Base-by-base conservation (phyloP, 345 rosid genomes). In the Bruguiera sexangula region DNA sequence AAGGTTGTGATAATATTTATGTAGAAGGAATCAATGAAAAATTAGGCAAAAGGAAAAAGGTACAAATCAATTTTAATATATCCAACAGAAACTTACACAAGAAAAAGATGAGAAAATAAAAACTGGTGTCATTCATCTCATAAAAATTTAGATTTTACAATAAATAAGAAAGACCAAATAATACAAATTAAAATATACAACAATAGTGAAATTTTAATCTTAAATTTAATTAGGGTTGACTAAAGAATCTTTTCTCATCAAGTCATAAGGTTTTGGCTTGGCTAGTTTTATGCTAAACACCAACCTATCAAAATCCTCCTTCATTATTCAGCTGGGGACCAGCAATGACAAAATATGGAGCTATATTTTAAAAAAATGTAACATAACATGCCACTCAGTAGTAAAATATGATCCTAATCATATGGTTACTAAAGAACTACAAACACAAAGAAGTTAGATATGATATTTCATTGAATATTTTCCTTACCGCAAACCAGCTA, bases 401-500 rank as follows among this genome's bases (percentile, higher is more conserved):
- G 16, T 39, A 39, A 9, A 15, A 39, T 39, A 39, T 2, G 13
- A 39, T 10, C 48, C 15, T 3, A 39, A 39, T 11, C 16, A 39
- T 39, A 39, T 11, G 16, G 48, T 11, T 43, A 56, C 27, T 55
- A 56, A 56, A 24, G 6, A 24, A 22, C 29, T 43, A 43, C 27
- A 56, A 21, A 56, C 16, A 48, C 19, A 58, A 67, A 57, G 34
- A n/a, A 56, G 30, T 62, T 34, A 13, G 20, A 6, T 63, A 32
- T 54, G n/a, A 18, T 16, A 43, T 72, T 73, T 60, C 52, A 51
- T 54, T 24, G 51, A 56, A 67, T 27, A 31, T 9, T 61, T 72
- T 79, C 76, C 89, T 87, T 86, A 90, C 97, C 83, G 96, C 97
- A 80, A 90, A 85, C 92, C 88, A 93, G 81, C 97, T 85, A 70